phyloP scores from a whole-genome alignment of 768 basidiomycete genomes.

The Podaxis sp. region DNA sequence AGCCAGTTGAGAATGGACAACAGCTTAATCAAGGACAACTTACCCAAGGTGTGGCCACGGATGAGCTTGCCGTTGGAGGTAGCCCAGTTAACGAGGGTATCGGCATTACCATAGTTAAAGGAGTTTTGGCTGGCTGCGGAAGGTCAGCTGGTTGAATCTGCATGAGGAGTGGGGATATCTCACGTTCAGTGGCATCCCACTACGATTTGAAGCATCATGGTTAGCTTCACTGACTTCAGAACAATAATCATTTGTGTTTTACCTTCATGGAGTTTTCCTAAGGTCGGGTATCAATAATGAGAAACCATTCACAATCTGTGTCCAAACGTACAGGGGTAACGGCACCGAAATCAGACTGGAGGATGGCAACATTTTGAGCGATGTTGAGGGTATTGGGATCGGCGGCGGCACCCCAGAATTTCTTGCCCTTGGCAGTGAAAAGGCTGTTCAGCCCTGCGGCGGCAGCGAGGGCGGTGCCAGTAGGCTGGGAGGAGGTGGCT shows the following conservation, averaged over 20 bases:
- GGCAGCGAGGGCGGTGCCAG: conserved; percentile 13
- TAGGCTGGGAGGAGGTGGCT: too few species aligned
- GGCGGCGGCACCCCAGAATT: conserved; percentile 30
- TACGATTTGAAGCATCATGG: conserved; percentile 11
- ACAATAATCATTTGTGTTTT: neutral
- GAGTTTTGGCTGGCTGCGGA: conserved; percentile 26
- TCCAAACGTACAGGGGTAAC: conserved; percentile 32
- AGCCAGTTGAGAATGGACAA: neutral
- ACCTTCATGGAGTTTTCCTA: conserved; percentile 43
- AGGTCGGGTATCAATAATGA: neutral
- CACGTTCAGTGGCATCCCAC: conserved; percentile 44
- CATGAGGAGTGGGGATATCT: conserved; percentile 3
- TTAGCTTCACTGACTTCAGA: neutral
- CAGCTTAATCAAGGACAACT: neutral
- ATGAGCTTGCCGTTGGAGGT: conserved; percentile 37
- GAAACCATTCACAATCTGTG: neutral
- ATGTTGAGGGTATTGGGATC: conserved; percentile 30
- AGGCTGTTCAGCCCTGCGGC: conserved; percentile 25
- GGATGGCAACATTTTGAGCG: conserved; percentile 26
- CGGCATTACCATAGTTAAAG: conserved; percentile 35
- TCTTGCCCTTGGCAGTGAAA: conserved; percentile 32
- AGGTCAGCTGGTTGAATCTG: neutral
- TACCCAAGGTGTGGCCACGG: conserved; percentile 36
- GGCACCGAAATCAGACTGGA: conserved; percentile 39
- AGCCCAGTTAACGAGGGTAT: conserved; percentile 41